phyloP scores from a whole-genome alignment of 2,329 filamentous ascomycete genomes.

The Myrmaecium sp. region DNA sequence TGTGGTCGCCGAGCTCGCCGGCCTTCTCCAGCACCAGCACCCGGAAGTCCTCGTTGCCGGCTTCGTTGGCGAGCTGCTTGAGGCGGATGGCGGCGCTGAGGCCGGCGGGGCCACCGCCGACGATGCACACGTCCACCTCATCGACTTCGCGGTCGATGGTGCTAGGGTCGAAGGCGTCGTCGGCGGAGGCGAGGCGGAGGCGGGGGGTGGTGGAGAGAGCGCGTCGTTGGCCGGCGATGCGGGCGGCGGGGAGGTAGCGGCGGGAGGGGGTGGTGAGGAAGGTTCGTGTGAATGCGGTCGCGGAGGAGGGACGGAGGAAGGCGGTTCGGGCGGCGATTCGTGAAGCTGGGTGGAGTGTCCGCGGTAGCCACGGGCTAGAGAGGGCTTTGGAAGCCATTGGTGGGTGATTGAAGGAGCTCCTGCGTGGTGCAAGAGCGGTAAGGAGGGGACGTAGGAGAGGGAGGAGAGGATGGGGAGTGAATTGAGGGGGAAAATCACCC shows the following conservation, averaged over 20 bases:
- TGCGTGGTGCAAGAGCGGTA: too few relatives aligned
- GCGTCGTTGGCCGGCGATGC: conserved; percentile 21
- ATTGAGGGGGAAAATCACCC: too few relatives aligned
- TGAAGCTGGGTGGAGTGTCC: conserved; percentile 9
- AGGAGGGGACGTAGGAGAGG: too few relatives aligned
- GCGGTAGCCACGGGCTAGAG: conserved; percentile 12
- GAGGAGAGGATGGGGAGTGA: too few relatives aligned
- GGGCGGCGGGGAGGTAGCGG: conserved; percentile 16
- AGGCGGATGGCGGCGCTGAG: conserved; percentile 83
- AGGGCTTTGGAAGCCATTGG: conserved; percentile 17
- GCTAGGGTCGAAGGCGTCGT: conserved; percentile 26
- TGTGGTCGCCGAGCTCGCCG: conserved; percentile 85
- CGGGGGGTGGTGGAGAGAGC: conserved; percentile 17
- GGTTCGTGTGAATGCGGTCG: conserved; percentile 7
- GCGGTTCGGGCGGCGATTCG: conserved; percentile 8
- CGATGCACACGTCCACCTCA: conserved; percentile 89
- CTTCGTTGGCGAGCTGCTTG: conserved; percentile 88
- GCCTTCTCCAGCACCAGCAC: conserved; percentile 90
- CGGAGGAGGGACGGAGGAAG: conserved; percentile 9
- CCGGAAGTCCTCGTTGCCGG: conserved; percentile 88
- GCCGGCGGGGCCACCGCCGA: conserved; percentile 89
- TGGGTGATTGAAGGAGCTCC: too few relatives aligned
- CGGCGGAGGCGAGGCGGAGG: conserved; percentile 17
- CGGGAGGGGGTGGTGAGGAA: conserved; percentile 8
- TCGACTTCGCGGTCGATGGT: conserved; percentile 75